Conservation (phyloP, 306 rosid genomes). For the Gillenia trifoliata region DNA sequence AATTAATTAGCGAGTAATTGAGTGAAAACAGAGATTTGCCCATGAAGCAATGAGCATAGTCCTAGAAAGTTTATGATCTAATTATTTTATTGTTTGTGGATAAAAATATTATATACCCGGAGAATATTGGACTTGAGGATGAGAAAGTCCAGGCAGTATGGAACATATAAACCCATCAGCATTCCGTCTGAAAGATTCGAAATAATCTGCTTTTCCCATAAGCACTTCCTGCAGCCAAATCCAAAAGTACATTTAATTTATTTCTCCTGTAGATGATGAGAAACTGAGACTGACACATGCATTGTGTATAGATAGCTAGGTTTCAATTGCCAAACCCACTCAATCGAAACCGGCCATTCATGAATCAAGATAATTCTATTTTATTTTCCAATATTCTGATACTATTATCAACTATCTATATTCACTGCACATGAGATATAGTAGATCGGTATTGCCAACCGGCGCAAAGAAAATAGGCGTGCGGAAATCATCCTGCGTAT, state of each 20-base stretch:
- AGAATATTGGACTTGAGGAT: conserved; percentile 88
- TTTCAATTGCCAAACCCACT: conserved; percentile 26
- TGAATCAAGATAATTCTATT: conserved; percentile 2
- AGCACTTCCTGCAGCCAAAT: conserved; percentile 65
- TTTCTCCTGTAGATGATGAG: neutral
- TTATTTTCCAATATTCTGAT: neutral
- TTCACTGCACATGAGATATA: too few species aligned
- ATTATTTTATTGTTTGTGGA: neutral
- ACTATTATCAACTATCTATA: too few species aligned
- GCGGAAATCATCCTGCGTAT: too few species aligned
- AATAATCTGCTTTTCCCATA: conserved; percentile 85
- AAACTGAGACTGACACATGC: neutral
- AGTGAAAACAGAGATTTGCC: neutral
- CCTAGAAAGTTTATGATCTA: neutral
- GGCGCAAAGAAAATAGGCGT: too few species aligned
- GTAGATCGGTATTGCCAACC: too few species aligned
- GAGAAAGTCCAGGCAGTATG: conserved; percentile 80
- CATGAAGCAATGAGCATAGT: neutral
- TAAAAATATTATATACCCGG: conserved; percentile 52
- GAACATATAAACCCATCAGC: conserved; percentile 92
- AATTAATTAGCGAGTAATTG: neutral
- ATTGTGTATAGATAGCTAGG: neutral
- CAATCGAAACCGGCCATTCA: neutral
- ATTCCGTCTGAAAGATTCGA: conserved; percentile 71
- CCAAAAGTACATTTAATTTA: neutral